Base-by-base conservation (phyloP, 768 basidiomycete species). In the Boletus sp. region DNA sequence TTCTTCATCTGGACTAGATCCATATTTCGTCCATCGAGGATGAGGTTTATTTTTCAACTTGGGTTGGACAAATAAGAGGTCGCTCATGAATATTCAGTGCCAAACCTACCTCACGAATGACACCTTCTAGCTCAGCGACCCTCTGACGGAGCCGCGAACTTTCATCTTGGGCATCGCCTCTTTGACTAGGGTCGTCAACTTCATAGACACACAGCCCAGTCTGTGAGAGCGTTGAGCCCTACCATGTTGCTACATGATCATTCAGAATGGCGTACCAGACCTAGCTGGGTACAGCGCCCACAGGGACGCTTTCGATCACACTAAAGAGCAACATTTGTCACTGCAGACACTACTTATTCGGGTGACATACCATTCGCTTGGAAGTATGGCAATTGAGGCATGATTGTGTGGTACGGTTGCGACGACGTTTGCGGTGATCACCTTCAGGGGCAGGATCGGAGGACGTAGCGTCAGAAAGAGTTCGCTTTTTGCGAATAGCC, bases 181-280 rank as follows among this genome's bases (percentile, higher is more conserved):
- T 77, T 68, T 83, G 80, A 55, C 69, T 81, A 25, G 85, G 85
- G 62, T 89, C 87, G 62, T 91, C 89, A 7, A 91, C 82, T 67
- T 93, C 88, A 61, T 93, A 93, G 10, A 91, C 85, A 64, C 90
- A 93, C 5, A 90, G 75, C 1, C 88, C 89, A 45, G 87, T 90
- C 87, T 89, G 58, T 40, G 34, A 38, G 19, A 45, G 13, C 25
- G 17, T 48, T 57, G 21, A 54, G 46, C 29, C 17, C 34, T n/a
- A 19, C 43, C 60, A 63, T 50, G 62, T 50, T 34, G 60, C 62
- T 25, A 67, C 34, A 46, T 62, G 51, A 69, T 59, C 63, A 67
- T 49, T 67, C 59, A 53, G 61, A 59, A 32, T 65, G 58, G 47
- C 72, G 54, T 51, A 73, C 74, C 50, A 79, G 59, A 32, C 71